phyloP scores from a whole-genome alignment of 2,329 filamentous ascomycete genomes.

The Neospermospora avenae region DNA sequence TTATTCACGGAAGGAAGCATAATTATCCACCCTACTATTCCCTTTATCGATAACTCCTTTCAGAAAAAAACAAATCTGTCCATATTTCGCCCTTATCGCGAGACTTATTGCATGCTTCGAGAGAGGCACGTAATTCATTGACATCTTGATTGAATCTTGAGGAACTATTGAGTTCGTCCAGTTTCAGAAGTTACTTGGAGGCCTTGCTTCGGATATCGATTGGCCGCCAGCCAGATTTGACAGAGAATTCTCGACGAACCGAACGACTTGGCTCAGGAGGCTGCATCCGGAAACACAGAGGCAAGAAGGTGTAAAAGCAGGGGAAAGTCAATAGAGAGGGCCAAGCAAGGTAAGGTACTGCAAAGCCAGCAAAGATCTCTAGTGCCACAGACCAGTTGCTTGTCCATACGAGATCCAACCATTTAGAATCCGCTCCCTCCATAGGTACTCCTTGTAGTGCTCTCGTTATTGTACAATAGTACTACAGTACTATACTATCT shows the following conservation, averaged over 20 bases:
- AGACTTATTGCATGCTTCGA: neutral
- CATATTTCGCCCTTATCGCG: neutral
- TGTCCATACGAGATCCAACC: neutral
- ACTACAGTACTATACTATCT: too few species aligned
- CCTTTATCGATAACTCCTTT: neutral
- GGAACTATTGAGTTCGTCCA: neutral
- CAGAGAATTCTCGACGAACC: slow-evolving; percentile 7
- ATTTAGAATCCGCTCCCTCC: neutral
- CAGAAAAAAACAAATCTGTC: neutral
- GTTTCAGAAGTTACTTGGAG: slow-evolving; percentile 19
- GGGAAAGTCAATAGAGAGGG: neutral
- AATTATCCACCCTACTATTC: neutral
- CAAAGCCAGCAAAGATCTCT: slow-evolving; percentile 5
- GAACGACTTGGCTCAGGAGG: neutral
- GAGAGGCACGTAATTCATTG: neutral
- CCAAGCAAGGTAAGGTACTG: neutral
- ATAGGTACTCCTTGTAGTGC: too few species aligned
- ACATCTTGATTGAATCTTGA: neutral
- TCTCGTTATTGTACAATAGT: too few species aligned
- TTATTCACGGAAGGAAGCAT: neutral
- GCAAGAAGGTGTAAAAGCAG: neutral
- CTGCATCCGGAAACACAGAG: slow-evolving; percentile 3
- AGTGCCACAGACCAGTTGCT: slow-evolving; percentile 15
- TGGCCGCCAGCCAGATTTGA: slow-evolving; percentile 4
- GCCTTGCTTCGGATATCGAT: slow-evolving; percentile 18